Conservation (phyloP, 805 yeast genomes). For the Yamadazyma paraphyllophila region DNA sequence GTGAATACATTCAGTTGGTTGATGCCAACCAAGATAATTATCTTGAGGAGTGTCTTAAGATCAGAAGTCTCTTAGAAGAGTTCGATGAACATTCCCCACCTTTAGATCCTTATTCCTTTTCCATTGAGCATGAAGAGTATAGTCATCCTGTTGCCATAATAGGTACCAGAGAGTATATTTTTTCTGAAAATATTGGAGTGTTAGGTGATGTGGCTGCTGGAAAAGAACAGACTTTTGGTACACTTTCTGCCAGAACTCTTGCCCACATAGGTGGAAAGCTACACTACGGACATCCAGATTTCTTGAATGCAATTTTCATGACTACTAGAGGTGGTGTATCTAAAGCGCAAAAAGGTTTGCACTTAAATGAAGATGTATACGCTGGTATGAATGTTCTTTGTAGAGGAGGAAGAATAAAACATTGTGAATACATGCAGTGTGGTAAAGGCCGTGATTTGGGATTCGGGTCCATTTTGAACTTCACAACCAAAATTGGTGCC, state of each 20-base stretch:
- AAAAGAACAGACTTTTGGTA: conserved; percentile 87
- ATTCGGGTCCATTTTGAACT: conserved; percentile 80
- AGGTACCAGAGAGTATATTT: conserved; percentile 85
- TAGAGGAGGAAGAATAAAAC: conserved; percentile 87
- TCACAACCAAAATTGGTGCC: conserved; percentile 86
- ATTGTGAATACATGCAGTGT: conserved; percentile 85
- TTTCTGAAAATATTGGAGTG: conserved; percentile 83
- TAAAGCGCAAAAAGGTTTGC: conserved; percentile 82
- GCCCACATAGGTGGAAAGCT: conserved; percentile 84
- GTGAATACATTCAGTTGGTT: conserved; percentile 79
- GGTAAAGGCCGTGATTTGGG: conserved; percentile 91
- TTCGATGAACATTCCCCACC: conserved; percentile 69
- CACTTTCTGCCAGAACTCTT: conserved; percentile 77
- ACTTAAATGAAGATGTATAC: conserved; percentile 82
- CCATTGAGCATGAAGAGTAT: conserved; percentile 16
- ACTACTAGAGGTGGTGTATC: conserved; percentile 87
- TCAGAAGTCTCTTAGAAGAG: conserved; percentile 78
- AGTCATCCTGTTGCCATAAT: conserved; percentile 71
- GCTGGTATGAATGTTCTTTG: conserved; percentile 83
- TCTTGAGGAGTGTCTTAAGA: conserved; percentile 79
- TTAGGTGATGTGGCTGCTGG: conserved; percentile 90
- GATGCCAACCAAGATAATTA: conserved; percentile 89
- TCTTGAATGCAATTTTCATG: conserved; percentile 72
- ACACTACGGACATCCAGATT: conserved; percentile 90
- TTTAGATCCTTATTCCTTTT: conserved; percentile 22